Base-by-base conservation (phyloP, 2,329 filamentous ascomycete species). In the Colletotrichum sansevieriae region DNA sequence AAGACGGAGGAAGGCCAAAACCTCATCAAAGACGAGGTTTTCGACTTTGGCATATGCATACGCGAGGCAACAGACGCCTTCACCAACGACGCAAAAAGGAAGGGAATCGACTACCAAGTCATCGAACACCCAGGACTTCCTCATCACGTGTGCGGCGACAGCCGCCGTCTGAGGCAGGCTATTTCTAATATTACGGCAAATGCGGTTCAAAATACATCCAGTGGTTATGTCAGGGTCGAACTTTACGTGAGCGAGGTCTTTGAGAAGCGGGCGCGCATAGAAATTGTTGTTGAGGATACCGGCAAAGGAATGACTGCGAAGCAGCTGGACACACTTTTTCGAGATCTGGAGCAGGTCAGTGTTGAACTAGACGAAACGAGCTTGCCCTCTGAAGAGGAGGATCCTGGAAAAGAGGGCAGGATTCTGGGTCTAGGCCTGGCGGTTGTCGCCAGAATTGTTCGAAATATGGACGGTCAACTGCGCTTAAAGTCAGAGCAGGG, bases 391-490 rank as follows among this genome's bases (percentile, higher is more conserved):
- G 73, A 75, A 54, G n/a, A 78, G 46, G 65, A 76, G 18, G 75
- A 77, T 3, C 75, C 78, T 3, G 49, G 25, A 11, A 60, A 63
- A 46, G 72, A 81, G 20, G 70, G 77, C 18, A 79, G 81, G 56
- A 90, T 89, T 0, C 79, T 97, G 1, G 95, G 95, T 0, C 85
- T 97, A 10, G 95, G 94, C 0, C 84, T 97, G n/a, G 94, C 94
- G 0, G 85, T 97, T 12, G 94, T 97, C n/a, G 92, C 93, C 15
- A 88, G 94, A 43, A 93, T 94, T 41, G 85, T 97, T 37, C 88
- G 90, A n/a, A 97, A 94, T 75, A 96, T 97, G 92, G 91, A 95
- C 67, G 95, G 94, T 0, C 94, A 97, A 74, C 79, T 97, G 35
- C 89, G 93, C 2, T 81, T 97, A 1, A 95, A 94, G 74, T 97